A percentile compares a stretch with the other conserved stretches of the same genome.
Conservation (phyloP, 441 rosid species). For the Corymbia citriodora region DNA sequence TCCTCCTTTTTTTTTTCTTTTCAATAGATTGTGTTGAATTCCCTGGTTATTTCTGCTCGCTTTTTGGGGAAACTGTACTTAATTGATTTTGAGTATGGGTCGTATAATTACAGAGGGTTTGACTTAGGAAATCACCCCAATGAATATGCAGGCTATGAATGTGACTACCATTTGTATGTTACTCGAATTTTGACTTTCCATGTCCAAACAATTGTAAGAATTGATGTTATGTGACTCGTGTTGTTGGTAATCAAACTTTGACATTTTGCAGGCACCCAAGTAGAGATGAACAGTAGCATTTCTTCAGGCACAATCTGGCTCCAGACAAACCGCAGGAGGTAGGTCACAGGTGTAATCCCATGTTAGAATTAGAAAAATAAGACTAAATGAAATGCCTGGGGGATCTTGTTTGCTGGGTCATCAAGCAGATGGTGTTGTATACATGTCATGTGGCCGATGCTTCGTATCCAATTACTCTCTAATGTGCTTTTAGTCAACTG, state of each 20-base stretch:
- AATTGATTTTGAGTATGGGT: conserved; percentile 98
- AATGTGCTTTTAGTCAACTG: not conserved
- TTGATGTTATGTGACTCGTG: not conserved
- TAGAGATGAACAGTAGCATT: conserved; percentile 80
- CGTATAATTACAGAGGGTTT: conserved; percentile 91
- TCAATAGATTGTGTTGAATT: not conserved
- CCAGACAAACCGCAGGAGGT: conserved; percentile 77
- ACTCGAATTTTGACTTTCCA: not conserved
- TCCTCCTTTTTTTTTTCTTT: not conserved
- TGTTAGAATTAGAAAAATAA: not conserved
- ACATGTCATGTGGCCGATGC: not conserved
- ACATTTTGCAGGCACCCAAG: conserved; percentile 80
- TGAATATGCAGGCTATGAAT: conserved; percentile 95
- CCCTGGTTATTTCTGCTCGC: conserved; percentile 12
- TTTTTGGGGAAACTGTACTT: conserved; percentile 73
- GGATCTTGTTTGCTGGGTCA: not conserved
- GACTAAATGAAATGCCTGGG: not conserved
- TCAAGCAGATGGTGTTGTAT: not conserved
- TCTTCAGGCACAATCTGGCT: conserved; percentile 76
- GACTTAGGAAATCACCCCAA: conserved; percentile 98
- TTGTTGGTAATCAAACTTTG: too few species aligned
- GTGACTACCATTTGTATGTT: conserved; percentile 82
- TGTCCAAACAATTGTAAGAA: not conserved
- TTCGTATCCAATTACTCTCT: not conserved
- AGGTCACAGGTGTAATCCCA: not conserved